A percentile compares a stretch with the other conserved stretches of the same genome.
These are phyloP conservation scores for Candida sp. DNA, from an alignment of 1,139 yeast genomes.

Conservation along the genomic window DNA sequence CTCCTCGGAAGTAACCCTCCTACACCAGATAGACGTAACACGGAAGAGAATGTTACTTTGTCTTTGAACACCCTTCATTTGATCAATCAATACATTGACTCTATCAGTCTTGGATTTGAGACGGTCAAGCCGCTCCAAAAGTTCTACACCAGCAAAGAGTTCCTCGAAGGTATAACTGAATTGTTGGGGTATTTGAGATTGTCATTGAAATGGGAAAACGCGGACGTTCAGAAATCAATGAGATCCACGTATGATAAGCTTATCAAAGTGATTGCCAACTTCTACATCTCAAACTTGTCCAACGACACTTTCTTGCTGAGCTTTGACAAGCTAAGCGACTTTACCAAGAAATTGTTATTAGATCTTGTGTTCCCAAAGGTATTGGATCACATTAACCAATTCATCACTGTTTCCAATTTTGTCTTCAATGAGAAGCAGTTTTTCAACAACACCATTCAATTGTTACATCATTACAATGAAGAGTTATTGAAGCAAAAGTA, in stretches of 20 bases:
- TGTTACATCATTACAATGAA: slow-evolving; percentile 25
- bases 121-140: slow-evolving; percentile 22
- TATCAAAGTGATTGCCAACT: slow-evolving; percentile 26
- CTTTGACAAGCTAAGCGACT: slow-evolving; percentile 24
- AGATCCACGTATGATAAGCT: slow-evolving; percentile 26
- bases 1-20: slow-evolving; percentile 41
- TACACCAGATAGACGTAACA: slow-evolving; percentile 25
- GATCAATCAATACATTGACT: slow-evolving; percentile 35
- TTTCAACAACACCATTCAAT: slow-evolving; percentile 27
- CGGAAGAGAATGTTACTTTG: slow-evolving; percentile 23
- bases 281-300: slow-evolving; percentile 34
- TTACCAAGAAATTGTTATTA: slow-evolving; percentile 32
- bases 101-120: slow-evolving; percentile 34
- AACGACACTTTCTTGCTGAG: slow-evolving; percentile 25
- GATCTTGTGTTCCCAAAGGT: slow-evolving; percentile 42
- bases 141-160: slow-evolving; percentile 33
- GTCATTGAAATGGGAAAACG: slow-evolving; percentile 28
- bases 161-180: slow-evolving; percentile 46
- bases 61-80: slow-evolving; percentile 39
- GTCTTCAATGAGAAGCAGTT: slow-evolving; percentile 40
- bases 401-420: slow-evolving; percentile 36
- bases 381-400: slow-evolving; percentile 40
- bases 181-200: slow-evolving; percentile 38
- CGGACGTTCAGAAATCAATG: slow-evolving; percentile 22
- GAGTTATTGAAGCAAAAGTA: slow-evolving; percentile 31